phyloP scores from a whole-genome alignment of 208 protist species.

The Acanthamoeba castellanii region DNA sequence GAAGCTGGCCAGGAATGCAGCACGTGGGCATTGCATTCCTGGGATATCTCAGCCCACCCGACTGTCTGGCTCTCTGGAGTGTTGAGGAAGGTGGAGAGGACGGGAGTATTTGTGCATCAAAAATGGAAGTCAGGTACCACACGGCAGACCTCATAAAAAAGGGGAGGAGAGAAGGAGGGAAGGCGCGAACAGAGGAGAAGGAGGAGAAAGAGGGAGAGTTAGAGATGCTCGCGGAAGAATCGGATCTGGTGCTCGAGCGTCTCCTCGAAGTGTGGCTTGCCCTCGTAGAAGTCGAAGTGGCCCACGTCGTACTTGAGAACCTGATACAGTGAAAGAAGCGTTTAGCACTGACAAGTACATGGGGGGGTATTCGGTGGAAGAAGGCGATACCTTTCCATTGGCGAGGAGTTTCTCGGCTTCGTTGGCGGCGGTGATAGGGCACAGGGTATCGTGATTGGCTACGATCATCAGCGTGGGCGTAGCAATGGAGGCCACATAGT shows the following conservation, averaged over 20 bases:
- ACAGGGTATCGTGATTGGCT: background rate
- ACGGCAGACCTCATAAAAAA: background rate
- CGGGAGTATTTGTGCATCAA: background rate
- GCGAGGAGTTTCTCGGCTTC: constrained; percentile 42
- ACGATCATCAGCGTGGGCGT: constrained; percentile 11
- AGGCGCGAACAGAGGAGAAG: background rate
- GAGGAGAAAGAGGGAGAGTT: background rate
- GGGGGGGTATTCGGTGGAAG: background rate
- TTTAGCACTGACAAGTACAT: background rate
- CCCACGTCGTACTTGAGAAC: constrained; percentile 2
- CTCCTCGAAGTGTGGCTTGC: background rate
- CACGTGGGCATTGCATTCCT: background rate
- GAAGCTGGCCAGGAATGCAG: background rate
- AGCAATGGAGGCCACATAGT: background rate
- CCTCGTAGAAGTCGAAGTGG: constrained; percentile 41
- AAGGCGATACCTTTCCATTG: background rate
- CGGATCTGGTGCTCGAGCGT: background rate
- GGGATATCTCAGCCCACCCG: background rate
- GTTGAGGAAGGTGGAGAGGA: background rate
- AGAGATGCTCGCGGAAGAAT: constrained; percentile 38
- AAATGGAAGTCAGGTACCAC: background rate
- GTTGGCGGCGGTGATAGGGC: constrained; percentile 9
- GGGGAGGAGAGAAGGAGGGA: background rate
- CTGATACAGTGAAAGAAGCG: background rate
- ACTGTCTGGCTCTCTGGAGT: background rate